phyloP scores from a whole-genome alignment of 2,329 filamentous ascomycete species.

The Byssoonygena ceratinophila region DNA sequence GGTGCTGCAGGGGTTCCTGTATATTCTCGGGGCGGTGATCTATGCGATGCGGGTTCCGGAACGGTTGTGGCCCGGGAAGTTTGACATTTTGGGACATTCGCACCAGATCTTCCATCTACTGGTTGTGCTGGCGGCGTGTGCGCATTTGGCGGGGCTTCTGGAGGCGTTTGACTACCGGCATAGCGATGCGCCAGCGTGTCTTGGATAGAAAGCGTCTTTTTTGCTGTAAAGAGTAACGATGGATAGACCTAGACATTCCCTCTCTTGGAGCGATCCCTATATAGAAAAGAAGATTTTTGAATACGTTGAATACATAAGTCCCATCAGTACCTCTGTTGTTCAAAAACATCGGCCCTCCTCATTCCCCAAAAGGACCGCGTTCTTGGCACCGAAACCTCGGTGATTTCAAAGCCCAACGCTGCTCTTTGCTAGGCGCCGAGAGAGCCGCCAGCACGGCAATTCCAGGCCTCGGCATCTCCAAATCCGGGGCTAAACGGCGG shows the following conservation, averaged over 20 bases:
- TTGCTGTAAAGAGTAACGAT: conserved; percentile 8
- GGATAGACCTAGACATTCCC: background rate
- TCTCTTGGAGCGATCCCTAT: background rate
- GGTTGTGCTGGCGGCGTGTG: conserved; percentile 68
- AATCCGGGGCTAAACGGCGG: conserved; percentile 2
- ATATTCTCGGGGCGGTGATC: conserved; percentile 72
- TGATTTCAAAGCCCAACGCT: conserved; percentile 1
- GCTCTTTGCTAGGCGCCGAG: background rate
- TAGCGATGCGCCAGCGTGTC: conserved; percentile 46
- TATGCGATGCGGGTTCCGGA: conserved; percentile 85
- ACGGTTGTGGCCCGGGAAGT: conserved; percentile 61
- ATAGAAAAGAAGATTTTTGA: background rate
- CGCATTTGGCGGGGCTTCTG: conserved; percentile 70
- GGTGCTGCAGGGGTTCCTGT: conserved; percentile 66
- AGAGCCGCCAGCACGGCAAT: conserved; percentile 1
- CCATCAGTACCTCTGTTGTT: too few relatives aligned
- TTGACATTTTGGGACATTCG: conserved; percentile 85
- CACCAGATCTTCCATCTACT: conserved; percentile 95
- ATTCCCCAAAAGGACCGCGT: background rate
- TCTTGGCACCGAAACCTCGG: conserved; percentile 5
- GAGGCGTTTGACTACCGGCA: conserved; percentile 83
- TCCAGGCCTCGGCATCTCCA: conserved; percentile 7
- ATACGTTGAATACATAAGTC: background rate
- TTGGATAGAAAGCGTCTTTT: background rate
- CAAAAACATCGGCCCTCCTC: background rate